Conservation (phyloP, 441 rosid genomes). For the Pelargonium myrrhifolium region DNA sequence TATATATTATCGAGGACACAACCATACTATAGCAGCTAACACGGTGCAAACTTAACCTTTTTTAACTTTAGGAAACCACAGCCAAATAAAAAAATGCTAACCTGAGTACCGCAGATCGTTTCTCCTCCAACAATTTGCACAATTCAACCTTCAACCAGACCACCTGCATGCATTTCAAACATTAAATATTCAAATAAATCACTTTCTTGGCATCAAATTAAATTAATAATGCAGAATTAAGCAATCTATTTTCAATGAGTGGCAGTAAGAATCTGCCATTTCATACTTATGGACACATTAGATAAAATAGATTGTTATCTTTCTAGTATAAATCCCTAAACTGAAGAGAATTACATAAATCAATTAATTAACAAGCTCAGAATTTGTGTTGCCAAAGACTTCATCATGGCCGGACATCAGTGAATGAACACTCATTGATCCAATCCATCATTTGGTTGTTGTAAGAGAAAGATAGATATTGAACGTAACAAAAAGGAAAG, state of each 20-base stretch:
- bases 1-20: neutral
- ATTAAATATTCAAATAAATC: neutral
- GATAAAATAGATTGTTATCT: too few relatives aligned
- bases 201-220: neutral
- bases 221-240: neutral
- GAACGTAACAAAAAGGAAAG: conserved; percentile 5
- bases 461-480: neutral
- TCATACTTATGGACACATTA: too few relatives aligned
- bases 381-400: too few relatives aligned
- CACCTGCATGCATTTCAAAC: conserved; percentile 47
- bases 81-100: conserved; percentile 21
- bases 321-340: too few relatives aligned
- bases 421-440: too few relatives aligned
- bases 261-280: neutral
- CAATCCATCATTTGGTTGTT: too few relatives aligned
- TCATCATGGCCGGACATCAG: too few relatives aligned
- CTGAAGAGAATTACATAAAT: too few relatives aligned
- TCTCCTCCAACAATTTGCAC: conserved; percentile 91
- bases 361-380: too few relatives aligned
- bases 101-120: conserved; percentile 91
- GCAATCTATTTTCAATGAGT: neutral
- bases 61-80: neutral
- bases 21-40: neutral
- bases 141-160: conserved; percentile 89
- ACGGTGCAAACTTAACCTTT: conserved; percentile 4